These are phyloP conservation scores for Trypanosoma avium DNA, from an alignment of 208 protist genomes.

Conservation along the genomic window DNA sequence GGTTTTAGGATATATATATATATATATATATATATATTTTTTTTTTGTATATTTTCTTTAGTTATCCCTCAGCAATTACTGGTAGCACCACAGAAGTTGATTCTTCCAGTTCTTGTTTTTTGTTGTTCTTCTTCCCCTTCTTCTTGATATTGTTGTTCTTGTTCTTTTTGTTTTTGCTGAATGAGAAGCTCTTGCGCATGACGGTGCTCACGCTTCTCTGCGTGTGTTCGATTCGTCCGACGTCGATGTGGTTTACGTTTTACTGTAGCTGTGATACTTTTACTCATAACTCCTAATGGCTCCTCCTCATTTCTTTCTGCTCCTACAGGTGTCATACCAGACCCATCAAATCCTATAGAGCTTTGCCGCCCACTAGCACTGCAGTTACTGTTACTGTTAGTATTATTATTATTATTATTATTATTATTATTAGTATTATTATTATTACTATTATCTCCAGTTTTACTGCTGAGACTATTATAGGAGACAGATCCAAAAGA, in stretches of 20 bases:
- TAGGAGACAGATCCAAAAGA: neutral
- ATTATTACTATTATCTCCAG: neutral
- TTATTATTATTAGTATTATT: neutral
- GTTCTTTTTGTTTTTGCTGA: no score
- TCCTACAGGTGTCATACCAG: constrained; percentile 1
- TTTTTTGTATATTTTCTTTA: no score
- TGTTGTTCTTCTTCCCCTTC: constrained; percentile 19
- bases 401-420: neutral
- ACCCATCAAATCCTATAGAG: constrained; percentile 17
- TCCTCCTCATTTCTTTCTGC: neutral
- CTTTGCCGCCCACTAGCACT: constrained; percentile 4
- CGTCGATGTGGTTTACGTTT: constrained; percentile 12
- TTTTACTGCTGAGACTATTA: neutral
- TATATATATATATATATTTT: no score
- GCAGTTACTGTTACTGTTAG: neutral
- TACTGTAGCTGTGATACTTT: neutral
- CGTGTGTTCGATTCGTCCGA: constrained; percentile 25
- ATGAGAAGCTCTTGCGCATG: neutral
- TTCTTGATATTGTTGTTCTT: constrained; percentile 44
- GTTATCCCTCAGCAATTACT: no score
- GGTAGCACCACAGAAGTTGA: no score
- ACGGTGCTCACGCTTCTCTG: constrained; percentile 21
- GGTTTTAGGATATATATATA: no score
- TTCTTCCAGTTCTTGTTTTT: no score
- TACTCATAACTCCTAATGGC: neutral